Percentiles rank a stretch among this genome's conserved stretches.
These are phyloP conservation scores for Ceratobasidium papillatum DNA, from an alignment of 1,284 basidiomycete genomes.

Conservation along the genomic window DNA sequence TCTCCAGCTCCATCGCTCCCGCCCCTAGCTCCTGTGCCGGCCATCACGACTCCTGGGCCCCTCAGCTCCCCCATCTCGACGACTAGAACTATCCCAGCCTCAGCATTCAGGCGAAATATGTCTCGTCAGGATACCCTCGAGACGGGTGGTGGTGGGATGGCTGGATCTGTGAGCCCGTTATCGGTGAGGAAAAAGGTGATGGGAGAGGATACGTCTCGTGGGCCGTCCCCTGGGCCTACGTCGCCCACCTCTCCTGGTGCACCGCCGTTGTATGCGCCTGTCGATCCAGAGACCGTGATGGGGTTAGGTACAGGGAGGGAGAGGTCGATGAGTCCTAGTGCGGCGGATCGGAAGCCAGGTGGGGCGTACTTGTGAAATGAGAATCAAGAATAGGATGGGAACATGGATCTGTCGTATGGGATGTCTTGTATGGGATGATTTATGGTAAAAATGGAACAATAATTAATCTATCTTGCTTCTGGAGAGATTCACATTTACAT, in stretches of 20 bases:
- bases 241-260: constrained; percentile 25
- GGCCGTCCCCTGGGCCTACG: background rate
- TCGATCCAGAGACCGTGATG: background rate
- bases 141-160: constrained; percentile 46
- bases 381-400: no score
- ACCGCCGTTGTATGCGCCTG: constrained; percentile 10
- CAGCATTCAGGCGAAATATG: constrained; percentile 64
- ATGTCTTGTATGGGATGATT: no score
- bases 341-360: background rate
- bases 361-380: background rate
- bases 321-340: constrained; percentile 2
- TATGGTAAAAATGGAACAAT: no score
- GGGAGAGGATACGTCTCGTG: constrained; percentile 2
- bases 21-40: constrained; percentile 46
- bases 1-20: constrained; percentile 56
- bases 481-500: no score
- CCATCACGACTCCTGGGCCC: constrained; percentile 51
- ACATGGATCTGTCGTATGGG: no score
- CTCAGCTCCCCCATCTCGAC: constrained; percentile 48
- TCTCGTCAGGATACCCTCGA: constrained; percentile 58
- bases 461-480: no score
- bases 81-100: constrained; percentile 72
- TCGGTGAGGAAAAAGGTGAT: constrained; percentile 57
- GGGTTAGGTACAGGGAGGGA: background rate
- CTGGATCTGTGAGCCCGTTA: constrained; percentile 53